phyloP scores from a whole-genome alignment of 106 monocot species.

The Dendrobium catenatum region DNA sequence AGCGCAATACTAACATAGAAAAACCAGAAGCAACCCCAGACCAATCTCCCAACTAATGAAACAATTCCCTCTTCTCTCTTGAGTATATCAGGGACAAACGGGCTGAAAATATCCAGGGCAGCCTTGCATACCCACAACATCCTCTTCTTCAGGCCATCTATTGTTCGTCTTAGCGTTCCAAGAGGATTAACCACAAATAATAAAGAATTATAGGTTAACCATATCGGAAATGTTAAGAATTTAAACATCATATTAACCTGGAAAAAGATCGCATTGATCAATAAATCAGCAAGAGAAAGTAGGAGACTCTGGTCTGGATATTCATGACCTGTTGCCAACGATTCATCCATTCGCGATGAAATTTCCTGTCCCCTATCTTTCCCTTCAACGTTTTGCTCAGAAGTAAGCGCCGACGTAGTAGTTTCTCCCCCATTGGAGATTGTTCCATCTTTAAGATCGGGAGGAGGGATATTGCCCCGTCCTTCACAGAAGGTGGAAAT shows the following conservation, averaged over 20 bases:
- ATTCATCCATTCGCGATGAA: neutral
- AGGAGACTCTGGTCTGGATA: constrained; percentile 19
- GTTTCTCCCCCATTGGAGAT: neutral
- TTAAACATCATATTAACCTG: constrained; percentile 44
- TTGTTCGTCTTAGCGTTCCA: constrained; percentile 24
- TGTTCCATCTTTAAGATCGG: neutral
- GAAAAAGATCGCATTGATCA: constrained; percentile 56
- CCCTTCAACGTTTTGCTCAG: neutral
- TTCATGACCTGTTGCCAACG: neutral
- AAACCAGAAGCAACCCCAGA: constrained; percentile 60
- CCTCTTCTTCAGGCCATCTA: constrained; percentile 11
- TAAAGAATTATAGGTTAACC: constrained; percentile 36
- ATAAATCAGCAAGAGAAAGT: constrained; percentile 21
- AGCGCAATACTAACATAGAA: constrained; percentile 49
- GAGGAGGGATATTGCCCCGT: neutral
- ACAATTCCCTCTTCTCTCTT: constrained; percentile 12
- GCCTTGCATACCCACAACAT: constrained; percentile 14
- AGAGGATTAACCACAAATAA: constrained; percentile 48
- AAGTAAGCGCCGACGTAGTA: constrained; percentile 11
- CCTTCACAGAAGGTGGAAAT: neutral
- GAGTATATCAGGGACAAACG: constrained; percentile 13
- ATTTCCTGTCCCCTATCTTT: neutral
- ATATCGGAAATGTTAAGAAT: constrained; percentile 37
- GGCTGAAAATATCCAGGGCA: constrained; percentile 6
- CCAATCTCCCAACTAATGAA: constrained; percentile 31